Conservation (phyloP, 2,329 filamentous ascomycete species). For the Decorospora gaudefroyi region DNA sequence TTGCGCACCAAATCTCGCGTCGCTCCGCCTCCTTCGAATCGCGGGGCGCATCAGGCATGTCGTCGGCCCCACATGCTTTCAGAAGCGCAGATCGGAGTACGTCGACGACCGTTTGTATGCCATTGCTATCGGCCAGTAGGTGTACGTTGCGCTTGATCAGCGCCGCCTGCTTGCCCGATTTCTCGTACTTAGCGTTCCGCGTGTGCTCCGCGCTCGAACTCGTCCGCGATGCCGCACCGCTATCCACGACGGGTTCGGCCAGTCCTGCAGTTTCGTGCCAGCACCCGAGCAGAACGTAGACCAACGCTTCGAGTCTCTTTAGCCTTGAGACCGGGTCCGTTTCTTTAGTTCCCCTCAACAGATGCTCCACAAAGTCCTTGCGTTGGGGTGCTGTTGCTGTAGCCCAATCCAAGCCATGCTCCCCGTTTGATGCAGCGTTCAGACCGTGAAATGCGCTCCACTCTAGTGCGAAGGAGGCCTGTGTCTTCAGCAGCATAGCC, state of each 20-base stretch:
- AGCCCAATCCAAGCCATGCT: constrained; percentile 65
- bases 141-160: constrained; percentile 53
- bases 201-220: constrained; percentile 9
- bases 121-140: constrained; percentile 49
- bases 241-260: constrained; percentile 8
- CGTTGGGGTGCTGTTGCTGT: constrained; percentile 63
- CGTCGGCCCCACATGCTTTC: constrained; percentile 37
- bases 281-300: constrained; percentile 54
- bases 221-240: constrained; percentile 20
- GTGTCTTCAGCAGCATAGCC: constrained; percentile 74
- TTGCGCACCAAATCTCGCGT: constrained; percentile 55
- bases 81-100: constrained; percentile 44
- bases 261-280: constrained; percentile 57
- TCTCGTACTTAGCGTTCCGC: constrained; percentile 27
- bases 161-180: constrained; percentile 50
- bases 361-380: constrained; percentile 60
- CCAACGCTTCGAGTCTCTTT: constrained; percentile 51
- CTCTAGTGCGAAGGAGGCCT: constrained; percentile 74
- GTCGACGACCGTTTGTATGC: constrained; percentile 49
- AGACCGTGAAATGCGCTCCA: constrained; percentile 59
- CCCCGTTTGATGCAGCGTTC: constrained; percentile 46
- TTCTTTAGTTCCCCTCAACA: constrained; percentile 42
- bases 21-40: constrained; percentile 47
- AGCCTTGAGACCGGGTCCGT: constrained; percentile 38
- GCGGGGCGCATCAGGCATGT: constrained; percentile 29